phyloP scores from a whole-genome alignment of 805 yeast genomes.

The Candida nemodendra region DNA sequence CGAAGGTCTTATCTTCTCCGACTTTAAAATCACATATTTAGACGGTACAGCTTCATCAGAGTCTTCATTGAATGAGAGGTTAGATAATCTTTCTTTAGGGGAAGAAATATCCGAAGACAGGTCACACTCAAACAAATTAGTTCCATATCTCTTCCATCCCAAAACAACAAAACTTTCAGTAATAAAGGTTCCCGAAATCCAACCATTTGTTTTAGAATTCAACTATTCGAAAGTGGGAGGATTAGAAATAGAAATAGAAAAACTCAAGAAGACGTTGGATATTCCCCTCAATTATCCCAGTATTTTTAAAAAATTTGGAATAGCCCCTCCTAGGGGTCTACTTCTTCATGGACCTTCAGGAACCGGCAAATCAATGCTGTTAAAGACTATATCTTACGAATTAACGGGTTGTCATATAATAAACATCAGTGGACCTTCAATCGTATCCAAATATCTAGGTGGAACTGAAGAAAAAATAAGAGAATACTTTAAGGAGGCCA shows the following conservation, averaged over 20 bases:
- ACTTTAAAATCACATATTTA: slow-evolving; percentile 14
- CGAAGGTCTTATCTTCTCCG: slow-evolving; percentile 41
- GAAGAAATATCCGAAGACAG: slow-evolving; percentile 24
- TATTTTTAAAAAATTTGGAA: slow-evolving; percentile 79
- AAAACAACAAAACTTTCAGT: slow-evolving; percentile 34
- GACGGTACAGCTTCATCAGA: slow-evolving; percentile 2
- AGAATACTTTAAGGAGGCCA: slow-evolving; percentile 80
- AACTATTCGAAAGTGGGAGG: slow-evolving; percentile 67
- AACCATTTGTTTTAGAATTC: slow-evolving; percentile 39
- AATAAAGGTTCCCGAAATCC: slow-evolving; percentile 35
- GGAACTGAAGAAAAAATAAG: slow-evolving; percentile 89
- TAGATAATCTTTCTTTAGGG: slow-evolving; percentile 6
- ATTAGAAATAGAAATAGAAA: slow-evolving; percentile 56
- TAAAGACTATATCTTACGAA: slow-evolving; percentile 78
- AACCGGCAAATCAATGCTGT: slow-evolving; percentile 89
- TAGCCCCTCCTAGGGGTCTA: slow-evolving; percentile 90
- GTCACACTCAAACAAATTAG: slow-evolving; percentile 25
- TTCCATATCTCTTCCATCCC: slow-evolving; percentile 30
- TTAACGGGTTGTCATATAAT: slow-evolving; percentile 74
- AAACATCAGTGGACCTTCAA: slow-evolving; percentile 85
- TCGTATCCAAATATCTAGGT: slow-evolving; percentile 89
- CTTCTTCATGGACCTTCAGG: slow-evolving; percentile 97
- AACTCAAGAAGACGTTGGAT: slow-evolving; percentile 65
- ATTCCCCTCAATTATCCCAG: slow-evolving; percentile 79
- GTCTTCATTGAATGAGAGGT: slow-evolving; percentile 1